A percentile compares a stretch with the other conserved stretches of the same genome.
These are phyloP conservation scores for Tulasnella sp. DNA, from an alignment of 768 basidiomycete genomes.

Conservation along the genomic window DNA sequence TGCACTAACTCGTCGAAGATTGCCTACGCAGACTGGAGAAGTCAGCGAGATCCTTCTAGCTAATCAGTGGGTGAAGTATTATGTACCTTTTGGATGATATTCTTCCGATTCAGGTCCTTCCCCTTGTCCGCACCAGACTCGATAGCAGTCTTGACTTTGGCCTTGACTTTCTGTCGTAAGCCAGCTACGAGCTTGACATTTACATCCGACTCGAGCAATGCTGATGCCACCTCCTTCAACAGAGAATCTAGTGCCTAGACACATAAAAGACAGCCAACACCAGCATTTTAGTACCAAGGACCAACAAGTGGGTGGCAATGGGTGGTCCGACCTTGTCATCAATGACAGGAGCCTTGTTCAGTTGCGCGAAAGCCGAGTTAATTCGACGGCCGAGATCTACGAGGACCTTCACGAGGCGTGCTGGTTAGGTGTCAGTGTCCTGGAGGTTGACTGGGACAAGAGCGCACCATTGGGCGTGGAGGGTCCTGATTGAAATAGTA, in stretches of 20 bases:
- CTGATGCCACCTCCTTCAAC: constrained; percentile 90
- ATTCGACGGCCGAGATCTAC: constrained; percentile 90
- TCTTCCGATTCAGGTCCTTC: constrained; percentile 72
- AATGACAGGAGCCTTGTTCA: constrained; percentile 73
- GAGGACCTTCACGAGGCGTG: constrained; percentile 62
- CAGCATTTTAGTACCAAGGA: neutral
- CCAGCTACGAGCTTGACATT: constrained; percentile 93
- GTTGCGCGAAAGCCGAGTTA: constrained; percentile 84
- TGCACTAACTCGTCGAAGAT: constrained; percentile 95
- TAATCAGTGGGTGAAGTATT: neutral
- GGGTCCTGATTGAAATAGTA: neutral
- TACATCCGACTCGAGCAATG: constrained; percentile 91
- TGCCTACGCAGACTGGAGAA: constrained; percentile 39
- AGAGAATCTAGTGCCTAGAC: constrained; percentile 80
- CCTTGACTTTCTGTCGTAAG: constrained; percentile 79
- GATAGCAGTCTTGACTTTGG: constrained; percentile 72
- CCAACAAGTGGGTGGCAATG: neutral
- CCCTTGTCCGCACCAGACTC: constrained; percentile 58
- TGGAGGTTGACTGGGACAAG: neutral
- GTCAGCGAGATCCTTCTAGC: neutral
- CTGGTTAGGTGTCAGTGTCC: neutral
- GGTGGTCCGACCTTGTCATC: constrained; percentile 69
- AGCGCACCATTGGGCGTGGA: neutral
- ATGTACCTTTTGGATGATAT: constrained; percentile 80
- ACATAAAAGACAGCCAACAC: neutral